Base-by-base conservation (phyloP, 116 monocot species). In the Posidonia oceanica region DNA sequence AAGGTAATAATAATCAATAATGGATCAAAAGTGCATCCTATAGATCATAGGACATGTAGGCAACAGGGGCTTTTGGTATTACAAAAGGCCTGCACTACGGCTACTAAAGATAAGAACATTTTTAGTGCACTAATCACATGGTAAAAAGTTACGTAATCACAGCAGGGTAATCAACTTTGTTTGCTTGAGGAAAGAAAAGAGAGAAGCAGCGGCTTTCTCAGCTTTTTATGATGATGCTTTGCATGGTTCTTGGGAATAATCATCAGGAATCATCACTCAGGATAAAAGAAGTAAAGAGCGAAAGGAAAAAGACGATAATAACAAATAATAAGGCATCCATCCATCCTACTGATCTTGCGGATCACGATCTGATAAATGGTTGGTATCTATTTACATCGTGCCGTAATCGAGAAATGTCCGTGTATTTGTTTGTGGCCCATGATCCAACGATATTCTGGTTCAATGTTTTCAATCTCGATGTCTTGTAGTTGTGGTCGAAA, bases 41-140 rank as follows among this genome's bases (percentile, higher is more conserved):
- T 5, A 55, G 14, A 0, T n/a, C n/a, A n/a, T 15, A 4, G 8
- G 14, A 55, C n/a, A 15, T 3, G 14, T 7, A 55, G 55, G 55
- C 14, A 55, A n/a, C n/a, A n/a, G n/a, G 55, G n/a, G 55, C n/a
- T n/a, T 55, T 7, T 55, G 55, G 16, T 3, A 55, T 55, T 15
- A 3, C 14, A 3, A n/a, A 55, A 55, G n/a, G 55, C 29, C 29
- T 29, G 29, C 29, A 29, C 29, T 29, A 29, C 29, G 29, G 1
- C 29, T 1, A 29, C 29, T 29, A 29, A 29, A 29, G 29, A 29
- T 55, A 15, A 55, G 14, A 55, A 3, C 55, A 55, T 14, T n/a
- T 55, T 55, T 55, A 55, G 55, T 55, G 55, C 55, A 55, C 55
- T 55, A 55, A 55, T 55, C 55, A 55, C 55, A 5, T 55, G 55